Evolutionary conservation across 2,329 filamentous ascomycete species (phyloP), one percentile per base, ranked within the genome.

Genomic region (Fusarium acutatum): DNA sequence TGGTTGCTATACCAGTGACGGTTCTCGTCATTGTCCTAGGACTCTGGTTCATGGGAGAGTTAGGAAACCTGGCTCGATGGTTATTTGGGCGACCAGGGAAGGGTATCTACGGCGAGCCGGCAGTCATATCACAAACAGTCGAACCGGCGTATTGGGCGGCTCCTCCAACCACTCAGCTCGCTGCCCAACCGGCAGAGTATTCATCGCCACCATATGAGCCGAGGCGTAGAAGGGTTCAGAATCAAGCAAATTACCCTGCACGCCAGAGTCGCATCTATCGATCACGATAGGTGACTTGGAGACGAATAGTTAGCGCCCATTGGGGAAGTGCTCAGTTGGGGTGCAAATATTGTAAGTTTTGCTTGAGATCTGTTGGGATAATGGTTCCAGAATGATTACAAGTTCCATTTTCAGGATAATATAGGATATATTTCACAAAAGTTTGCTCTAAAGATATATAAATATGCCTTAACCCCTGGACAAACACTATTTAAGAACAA

Each of bases 1-100:
- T 80, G 5, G 81, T 83, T 1, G 85, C 86, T 5, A 62, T 88
- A 17, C 86, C 86, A 2, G 79, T 88, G 7, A 88, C 86, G 0
- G 56, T 83, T 1, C 62, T 81, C 6, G 81, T 86, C 32, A 81
- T 87, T 40, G 37, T 79, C 24, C 58, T 63, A 15, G 84, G 84
- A 1, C 75, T 87, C 7, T 82, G 82, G 79, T 85, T 83, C 78
- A 85, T 84, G 75, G 83, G 82, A 12, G 84, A 86, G 71, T 74
- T 86, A 47, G 80, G 80, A 28, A 82, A 81, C 65, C 62, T 82
- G 17, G 46, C 77, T 26, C 64, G 71, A 10, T 82, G 81, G 81
- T 49, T 81, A 20, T 61, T 74, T n/a, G 73, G 78, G 40, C 71
- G 69, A 57, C 56, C 65, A 30, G 53, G 41, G 32, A 63, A 62